phyloP scores from a whole-genome alignment of 1,284 basidiomycete genomes.

The Leccinum fallax region DNA sequence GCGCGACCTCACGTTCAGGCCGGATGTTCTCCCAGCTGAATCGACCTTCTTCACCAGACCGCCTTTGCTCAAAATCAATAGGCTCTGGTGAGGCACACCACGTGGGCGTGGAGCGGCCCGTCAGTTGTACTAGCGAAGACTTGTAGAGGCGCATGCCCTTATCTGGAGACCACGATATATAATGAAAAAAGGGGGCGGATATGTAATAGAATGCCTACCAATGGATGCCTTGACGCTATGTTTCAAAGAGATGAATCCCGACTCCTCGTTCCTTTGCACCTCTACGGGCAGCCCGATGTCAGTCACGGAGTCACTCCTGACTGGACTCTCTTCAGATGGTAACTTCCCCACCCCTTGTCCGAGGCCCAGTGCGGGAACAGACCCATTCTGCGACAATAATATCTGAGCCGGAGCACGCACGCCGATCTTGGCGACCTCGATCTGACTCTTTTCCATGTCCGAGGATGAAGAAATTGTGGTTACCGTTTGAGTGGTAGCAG shows the following conservation, averaged over 20 bases:
- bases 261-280: constrained; percentile 25
- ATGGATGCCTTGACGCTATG: constrained; percentile 72
- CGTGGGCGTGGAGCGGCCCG: constrained; percentile 45
- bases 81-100: constrained; percentile 37
- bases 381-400: constrained; percentile 27
- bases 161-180: constrained; percentile 33
- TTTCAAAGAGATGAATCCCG: constrained; percentile 45
- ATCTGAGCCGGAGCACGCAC: constrained; percentile 33
- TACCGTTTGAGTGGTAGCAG: constrained; percentile 15
- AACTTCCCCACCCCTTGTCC: constrained; percentile 13
- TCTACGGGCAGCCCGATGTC: constrained; percentile 32
- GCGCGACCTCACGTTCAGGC: constrained; percentile 42
- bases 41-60: constrained; percentile 35
- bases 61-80: constrained; percentile 37
- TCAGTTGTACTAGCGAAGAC: constrained; percentile 49
- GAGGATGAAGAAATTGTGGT: constrained; percentile 23
- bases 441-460: constrained; percentile 28
- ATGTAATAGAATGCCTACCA: constrained; percentile 44
- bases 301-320: constrained; percentile 15
- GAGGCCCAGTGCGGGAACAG: constrained; percentile 19
- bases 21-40: constrained; percentile 39
- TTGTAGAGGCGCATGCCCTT: constrained; percentile 51
- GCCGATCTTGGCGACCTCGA: constrained; percentile 34
- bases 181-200: not conserved
- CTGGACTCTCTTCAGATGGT: constrained; percentile 7